Base-by-base conservation (phyloP, 2,329 filamentous ascomycete species). In the Alternaria sp. region DNA sequence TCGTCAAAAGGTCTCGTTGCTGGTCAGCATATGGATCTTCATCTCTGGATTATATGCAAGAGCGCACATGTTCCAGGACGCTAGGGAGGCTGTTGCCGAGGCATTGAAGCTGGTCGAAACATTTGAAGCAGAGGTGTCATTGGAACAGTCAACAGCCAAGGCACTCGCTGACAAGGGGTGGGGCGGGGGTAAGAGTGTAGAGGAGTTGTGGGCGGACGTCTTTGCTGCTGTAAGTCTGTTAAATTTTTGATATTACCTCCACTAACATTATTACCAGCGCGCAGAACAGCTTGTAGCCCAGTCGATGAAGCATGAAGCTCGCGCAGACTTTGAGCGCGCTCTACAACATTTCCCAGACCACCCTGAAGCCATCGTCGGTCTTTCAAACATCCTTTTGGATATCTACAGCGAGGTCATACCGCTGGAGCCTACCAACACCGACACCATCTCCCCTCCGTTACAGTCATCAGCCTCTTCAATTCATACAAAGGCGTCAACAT, bases 41-140 rank as follows among this genome's bases (percentile, higher is more conserved):
- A 93, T 97, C 65, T 91, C 93, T 3, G 91, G 91, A 0, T 90
- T 98, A 68, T 99, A 98, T 76, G 88, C 93, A 26, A 88, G 93
- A 57, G 93, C 95, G 8, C 87, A 87, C 9, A 89, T 96, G 83
- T 88, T 89, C 59, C 90, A 94, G 19, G 95, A 98, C 77, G 89
- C 92, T 12, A 88, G 88, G 70, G 92, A 90, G 56, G 93, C 95
- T 7, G 88, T 94, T 26, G 86, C 89, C 11, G 96, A 98, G 83
- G 96, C 95, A 1, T 86, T 89, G 62, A 92, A 91, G 74, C 85
- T 97, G 36, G 89, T 93, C 2, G 85, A 90, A 68, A 83, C 81
- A 0, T 85, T 97, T 11, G 93, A 97, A 79, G 79, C 83, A 0
- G 89, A 94, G 51, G 82, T 90, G 1, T 81, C 86, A 1, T 86